Conservation (phyloP, 768 basidiomycete species). For the Lactarius hengduanensis region DNA sequence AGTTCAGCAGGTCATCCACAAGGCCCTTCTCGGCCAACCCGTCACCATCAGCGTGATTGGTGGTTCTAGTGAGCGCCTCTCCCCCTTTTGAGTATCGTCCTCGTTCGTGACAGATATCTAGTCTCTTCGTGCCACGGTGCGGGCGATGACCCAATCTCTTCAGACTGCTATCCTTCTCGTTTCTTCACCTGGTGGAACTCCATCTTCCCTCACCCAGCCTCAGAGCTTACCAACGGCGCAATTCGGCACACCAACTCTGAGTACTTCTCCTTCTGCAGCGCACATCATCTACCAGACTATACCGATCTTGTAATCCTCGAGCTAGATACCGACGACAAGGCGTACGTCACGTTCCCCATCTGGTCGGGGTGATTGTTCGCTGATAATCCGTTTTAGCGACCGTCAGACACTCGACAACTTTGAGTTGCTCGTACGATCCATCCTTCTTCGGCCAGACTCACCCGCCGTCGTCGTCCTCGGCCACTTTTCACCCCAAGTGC, state of each 20-base stretch:
- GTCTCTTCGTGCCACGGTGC: constrained; percentile 94
- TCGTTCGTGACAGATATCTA: constrained; percentile 35
- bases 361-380: background rate
- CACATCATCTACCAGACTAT: constrained; percentile 89
- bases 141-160: constrained; percentile 84
- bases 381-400: constrained; percentile 47
- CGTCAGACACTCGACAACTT: constrained; percentile 75
- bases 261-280: constrained; percentile 93
- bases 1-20: constrained; percentile 77
- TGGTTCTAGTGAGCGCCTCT: constrained; percentile 65
- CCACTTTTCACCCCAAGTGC: constrained; percentile 88
- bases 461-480: constrained; percentile 95
- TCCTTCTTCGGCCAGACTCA: constrained; percentile 85
- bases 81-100: background rate
- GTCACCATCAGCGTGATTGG: constrained; percentile 89
- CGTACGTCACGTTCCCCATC: constrained; percentile 51
- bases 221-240: constrained; percentile 96
- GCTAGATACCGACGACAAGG: constrained; percentile 86
- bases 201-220: constrained; percentile 97
- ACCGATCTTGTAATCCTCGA: constrained; percentile 96
- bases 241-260: constrained; percentile 88
- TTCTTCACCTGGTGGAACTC: constrained; percentile 98
- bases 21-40: constrained; percentile 80
- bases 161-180: constrained; percentile 86
- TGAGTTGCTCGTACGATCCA: constrained; percentile 87